phyloP scores from a whole-genome alignment of 2,329 filamentous ascomycete species.

The Cercospora sesami region DNA sequence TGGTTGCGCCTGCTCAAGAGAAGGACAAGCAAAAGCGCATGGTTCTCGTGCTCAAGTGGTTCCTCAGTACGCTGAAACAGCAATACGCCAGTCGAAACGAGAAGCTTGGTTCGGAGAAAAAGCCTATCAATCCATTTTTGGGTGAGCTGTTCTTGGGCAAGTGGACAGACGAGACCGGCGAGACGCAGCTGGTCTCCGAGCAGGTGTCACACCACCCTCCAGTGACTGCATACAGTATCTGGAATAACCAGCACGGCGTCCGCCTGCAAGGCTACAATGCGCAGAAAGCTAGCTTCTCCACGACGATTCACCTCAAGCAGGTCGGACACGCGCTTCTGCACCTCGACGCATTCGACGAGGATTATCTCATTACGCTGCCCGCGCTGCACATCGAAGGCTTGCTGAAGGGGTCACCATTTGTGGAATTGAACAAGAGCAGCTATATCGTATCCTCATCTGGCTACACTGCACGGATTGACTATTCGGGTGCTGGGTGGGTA shows the following conservation, averaged over 20 bases:
- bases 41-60: slow-evolving; percentile 92
- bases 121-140: slow-evolving; percentile 93
- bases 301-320: slow-evolving; percentile 84
- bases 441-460: slow-evolving; percentile 85
- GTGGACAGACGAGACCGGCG: slow-evolving; percentile 81
- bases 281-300: slow-evolving; percentile 91
- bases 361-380: slow-evolving; percentile 88
- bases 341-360: slow-evolving; percentile 66
- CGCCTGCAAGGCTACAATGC: slow-evolving; percentile 82
- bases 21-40: slow-evolving; percentile 77
- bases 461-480: slow-evolving; percentile 87
- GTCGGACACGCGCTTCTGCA: slow-evolving; percentile 79
- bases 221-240: slow-evolving; percentile 90
- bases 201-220: slow-evolving; percentile 97
- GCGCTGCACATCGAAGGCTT: slow-evolving; percentile 91
- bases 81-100: slow-evolving; percentile 77
- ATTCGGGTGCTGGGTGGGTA: slow-evolving; percentile 90
- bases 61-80: slow-evolving; percentile 87
- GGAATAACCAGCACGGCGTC: slow-evolving; percentile 80
- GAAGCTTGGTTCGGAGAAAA: slow-evolving; percentile 87
- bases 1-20: slow-evolving; percentile 80
- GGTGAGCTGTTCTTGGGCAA: slow-evolving; percentile 91
- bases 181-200: slow-evolving; percentile 84
- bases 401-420: slow-evolving; percentile 80
- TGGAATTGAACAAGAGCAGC: slow-evolving; percentile 82